Conservation (phyloP, 306 rosid species). For the Citrullus mucosospermus region DNA sequence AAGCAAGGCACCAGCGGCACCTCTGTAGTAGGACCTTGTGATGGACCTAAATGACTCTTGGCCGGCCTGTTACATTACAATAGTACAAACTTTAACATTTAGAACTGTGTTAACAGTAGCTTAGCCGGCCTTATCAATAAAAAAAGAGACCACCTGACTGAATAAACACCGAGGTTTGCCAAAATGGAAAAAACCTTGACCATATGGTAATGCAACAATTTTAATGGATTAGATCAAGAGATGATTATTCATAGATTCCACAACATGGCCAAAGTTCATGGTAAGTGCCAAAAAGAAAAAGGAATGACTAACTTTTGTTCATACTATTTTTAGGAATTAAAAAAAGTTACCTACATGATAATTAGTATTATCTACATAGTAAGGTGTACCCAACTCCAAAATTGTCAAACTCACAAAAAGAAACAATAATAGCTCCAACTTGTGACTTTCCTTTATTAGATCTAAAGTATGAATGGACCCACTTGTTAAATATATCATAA, state of each 20-base stretch:
- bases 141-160: neutral
- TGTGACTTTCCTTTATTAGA: neutral
- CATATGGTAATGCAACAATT: neutral
- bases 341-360: too few relatives aligned
- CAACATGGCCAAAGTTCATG: neutral
- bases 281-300: neutral
- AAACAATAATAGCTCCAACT: neutral
- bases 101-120: neutral
- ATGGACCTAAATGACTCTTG: slow-evolving; percentile 99
- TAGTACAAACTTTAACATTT: slow-evolving; percentile 2
- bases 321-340: neutral
- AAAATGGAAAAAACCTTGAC: neutral
- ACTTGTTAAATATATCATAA: neutral
- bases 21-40: slow-evolving; percentile 93
- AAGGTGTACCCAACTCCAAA: neutral
- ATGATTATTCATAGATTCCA: neutral
- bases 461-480: neutral
- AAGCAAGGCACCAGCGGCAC: slow-evolving; percentile 97
- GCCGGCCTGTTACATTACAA: slow-evolving; percentile 63
- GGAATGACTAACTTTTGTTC: neutral
- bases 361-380: too few relatives aligned
- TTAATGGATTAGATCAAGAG: neutral
- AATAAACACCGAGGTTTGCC: neutral
- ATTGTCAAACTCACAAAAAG: neutral
- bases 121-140: neutral